Evolutionary conservation across 2,329 filamentous ascomycete genomes (phyloP), one percentile per base, ranked within the genome.

Genomic region (Penicillium carneum): DNA sequence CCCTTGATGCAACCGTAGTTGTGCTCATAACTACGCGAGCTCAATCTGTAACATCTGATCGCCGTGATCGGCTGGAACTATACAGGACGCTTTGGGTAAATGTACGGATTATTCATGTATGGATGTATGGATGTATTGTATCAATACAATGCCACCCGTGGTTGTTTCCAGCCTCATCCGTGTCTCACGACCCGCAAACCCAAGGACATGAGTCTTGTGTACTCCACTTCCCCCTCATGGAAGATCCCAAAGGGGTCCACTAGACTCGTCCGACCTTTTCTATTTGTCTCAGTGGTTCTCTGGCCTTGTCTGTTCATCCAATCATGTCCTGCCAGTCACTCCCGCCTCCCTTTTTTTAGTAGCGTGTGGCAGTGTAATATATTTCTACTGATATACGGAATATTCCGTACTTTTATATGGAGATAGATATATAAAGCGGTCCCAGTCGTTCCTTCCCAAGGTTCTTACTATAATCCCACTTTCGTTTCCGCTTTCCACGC

Each of bases 401-500:
- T 26, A 26, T 26, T 26, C 23, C 23, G 23, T 26, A 23, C 20
- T 23, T 6, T 26, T 14, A 34, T 36, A 14, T 36, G 18, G 34
- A 45, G 29, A n/a, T 41, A 56, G 42, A 55, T 55, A 55, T 43
- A 48, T 55, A 55, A 52, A 42, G 29, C 26, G 36, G 34, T 23
- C 36, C 50, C 50, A 29, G 33, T 58, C 31, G 29, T 47, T 54
- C 43, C 18, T 59, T 26, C 50, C 39, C 18, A 45, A 29, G 16
- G 43, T 29, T 46, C 16, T 14, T 10, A 16, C 34, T 14, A 23
- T 29, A 4, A 39, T 52, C 33, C 33, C 39, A 49, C 50, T 38
- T 59, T 63, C 61, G 46, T 53, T 72, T 61, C 68, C 65, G 58
- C 45, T 50, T 57, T 51, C 41, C 14, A 36, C 26, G 14, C 14